Percentiles rank a stretch among this genome's conserved stretches.
Evolutionary conservation across 129 eudicot species (phyloP).

Genomic region (Kitagawia praeruptora): DNA sequence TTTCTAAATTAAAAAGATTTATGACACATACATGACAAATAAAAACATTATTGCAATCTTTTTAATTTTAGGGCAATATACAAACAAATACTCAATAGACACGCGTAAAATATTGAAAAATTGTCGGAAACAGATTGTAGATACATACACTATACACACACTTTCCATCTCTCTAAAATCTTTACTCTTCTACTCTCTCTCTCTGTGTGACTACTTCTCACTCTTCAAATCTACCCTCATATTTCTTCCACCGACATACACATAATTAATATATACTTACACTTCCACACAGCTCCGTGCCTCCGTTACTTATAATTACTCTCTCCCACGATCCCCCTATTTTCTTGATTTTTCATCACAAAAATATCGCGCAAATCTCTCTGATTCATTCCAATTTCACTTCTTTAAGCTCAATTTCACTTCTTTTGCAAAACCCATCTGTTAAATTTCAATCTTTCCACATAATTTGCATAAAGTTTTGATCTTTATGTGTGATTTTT

Average conservation of each 20-base stretch:
- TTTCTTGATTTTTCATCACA: background rate
- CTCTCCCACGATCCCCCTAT: background rate
- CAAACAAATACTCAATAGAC: background rate
- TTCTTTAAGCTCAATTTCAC: background rate
- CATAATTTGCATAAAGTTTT: background rate
- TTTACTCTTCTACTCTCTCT: background rate
- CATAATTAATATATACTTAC: background rate
- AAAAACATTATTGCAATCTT: background rate
- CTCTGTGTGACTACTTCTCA: background rate
- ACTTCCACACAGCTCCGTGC: background rate
- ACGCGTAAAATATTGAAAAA: background rate
- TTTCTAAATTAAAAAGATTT: background rate
- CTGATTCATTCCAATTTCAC: background rate
- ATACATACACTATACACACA: background rate
- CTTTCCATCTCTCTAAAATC: background rate
- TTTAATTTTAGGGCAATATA: background rate
- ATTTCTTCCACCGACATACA: background rate
- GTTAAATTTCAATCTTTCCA: background rate
- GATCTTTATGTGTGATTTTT: background rate
- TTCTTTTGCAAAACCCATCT: background rate
- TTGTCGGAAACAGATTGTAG: background rate
- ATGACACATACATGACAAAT: too few species aligned
- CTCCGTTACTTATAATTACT: background rate
- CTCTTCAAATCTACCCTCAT: background rate
- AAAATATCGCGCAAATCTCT: background rate